Percentiles rank a stretch among this genome's conserved stretches.
Conservation (phyloP, 129 eudicot species). For the Artemisia annua region DNA sequence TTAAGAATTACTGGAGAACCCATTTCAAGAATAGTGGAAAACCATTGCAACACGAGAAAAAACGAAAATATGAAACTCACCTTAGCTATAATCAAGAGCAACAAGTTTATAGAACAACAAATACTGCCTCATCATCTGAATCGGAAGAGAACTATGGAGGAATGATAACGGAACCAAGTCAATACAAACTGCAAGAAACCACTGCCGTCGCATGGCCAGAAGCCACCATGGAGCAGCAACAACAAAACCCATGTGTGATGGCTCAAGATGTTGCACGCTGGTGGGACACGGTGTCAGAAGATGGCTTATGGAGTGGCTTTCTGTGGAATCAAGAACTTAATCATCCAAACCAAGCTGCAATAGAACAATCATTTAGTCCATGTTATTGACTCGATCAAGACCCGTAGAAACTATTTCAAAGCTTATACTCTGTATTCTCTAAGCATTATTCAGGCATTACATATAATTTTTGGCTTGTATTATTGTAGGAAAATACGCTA, state of each 20-base stretch:
- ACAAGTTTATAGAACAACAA: not conserved
- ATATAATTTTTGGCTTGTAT: no score
- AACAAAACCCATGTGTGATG: slow-evolving; percentile 22
- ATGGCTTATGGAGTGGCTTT: slow-evolving; percentile 44
- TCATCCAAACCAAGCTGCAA: slow-evolving; percentile 16
- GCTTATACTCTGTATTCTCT: no score
- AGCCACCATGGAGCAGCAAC: slow-evolving; percentile 15
- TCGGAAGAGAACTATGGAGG: slow-evolving; percentile 13
- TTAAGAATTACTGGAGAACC: slow-evolving; percentile 74
- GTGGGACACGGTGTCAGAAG: slow-evolving; percentile 31
- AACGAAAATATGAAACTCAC: slow-evolving; percentile 18
- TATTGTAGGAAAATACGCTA: no score
- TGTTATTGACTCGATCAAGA: not conserved
- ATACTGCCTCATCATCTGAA: slow-evolving; percentile 10
- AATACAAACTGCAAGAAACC: slow-evolving; percentile 3
- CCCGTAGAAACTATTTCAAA: not conserved
- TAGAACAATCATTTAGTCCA: slow-evolving; percentile 23
- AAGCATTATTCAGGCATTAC: no score
- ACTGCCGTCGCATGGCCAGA: not conserved
- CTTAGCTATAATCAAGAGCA: slow-evolving; percentile 16
- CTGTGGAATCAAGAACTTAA: slow-evolving; percentile 41
- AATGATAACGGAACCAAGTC: not conserved
- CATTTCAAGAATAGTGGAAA: slow-evolving; percentile 64
- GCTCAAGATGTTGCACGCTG: slow-evolving; percentile 38
- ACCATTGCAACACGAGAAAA: slow-evolving; percentile 28